Evolutionary conservation across 139 green algal species (phyloP), one percentile per base, ranked within the genome.

Genomic region (Limnomonas spitsbergensis): DNA sequence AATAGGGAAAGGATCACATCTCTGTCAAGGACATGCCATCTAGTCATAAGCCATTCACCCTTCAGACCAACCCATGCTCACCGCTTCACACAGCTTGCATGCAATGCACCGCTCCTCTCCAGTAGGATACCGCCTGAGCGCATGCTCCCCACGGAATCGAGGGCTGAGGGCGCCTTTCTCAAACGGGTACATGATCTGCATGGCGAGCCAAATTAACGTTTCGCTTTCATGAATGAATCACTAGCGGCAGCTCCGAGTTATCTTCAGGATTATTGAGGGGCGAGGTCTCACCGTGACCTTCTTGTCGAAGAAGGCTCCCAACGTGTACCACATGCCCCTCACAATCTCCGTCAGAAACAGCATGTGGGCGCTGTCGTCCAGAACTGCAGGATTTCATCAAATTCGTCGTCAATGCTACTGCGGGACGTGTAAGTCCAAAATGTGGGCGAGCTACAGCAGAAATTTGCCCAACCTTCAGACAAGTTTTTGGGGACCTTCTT

Each of bases 31-130:
- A 20, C 47, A 61, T 29, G 47, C 20, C 47, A 29, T 61, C 47
- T 61, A 61, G 20, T 61, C 20, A 61, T 29, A 61, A 61, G 20
- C 14, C 47, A 61, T 61, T 61, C 47, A 61, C 20, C 20, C 47
- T 61, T 14, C 14, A 61, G 47, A 61, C 47, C 20, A 61, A 24
- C 29, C 29, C 9, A 36, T 3, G 26, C 92, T 87, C 66, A 97
- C 93, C 75, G 96, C 96, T 85, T 99, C 96, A 86, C 96, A 99
- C 2, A 99, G 91, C 90, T 99, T 99, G 94, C 96, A 99, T 2
- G 96, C 96, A 69, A 99, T 99, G 91, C 96, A 99, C 31, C 96
- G 88, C 92, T 99, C 96, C 90, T 99, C 96, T 20, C 96, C 96
- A 0, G 94, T 98, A 26, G 95, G 92, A 84, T 99, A 99, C 1